These are phyloP conservation scores for Kitagawia praeruptora DNA, from an alignment of 129 eudicot genomes.

Conservation along the genomic window DNA sequence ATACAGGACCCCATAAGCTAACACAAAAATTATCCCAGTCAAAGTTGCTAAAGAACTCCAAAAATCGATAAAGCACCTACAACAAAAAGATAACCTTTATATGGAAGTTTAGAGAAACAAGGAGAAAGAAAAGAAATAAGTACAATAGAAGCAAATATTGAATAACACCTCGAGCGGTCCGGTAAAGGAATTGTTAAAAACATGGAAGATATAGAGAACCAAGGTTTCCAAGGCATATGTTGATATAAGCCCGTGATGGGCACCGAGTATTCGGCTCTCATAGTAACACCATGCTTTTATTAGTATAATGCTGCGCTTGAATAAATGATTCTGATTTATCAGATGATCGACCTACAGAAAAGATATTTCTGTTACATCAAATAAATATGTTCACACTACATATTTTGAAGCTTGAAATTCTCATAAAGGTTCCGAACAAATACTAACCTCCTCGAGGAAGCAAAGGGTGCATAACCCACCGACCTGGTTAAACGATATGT, in stretches of 20 bases:
- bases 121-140: background rate
- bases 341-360: slow-evolving; percentile 71
- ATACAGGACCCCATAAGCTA: slow-evolving; percentile 98
- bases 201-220: slow-evolving; percentile 96
- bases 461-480: slow-evolving; percentile 99
- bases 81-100: slow-evolving; percentile 14
- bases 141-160: background rate
- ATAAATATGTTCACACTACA: background rate
- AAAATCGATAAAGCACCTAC: slow-evolving; percentile 86
- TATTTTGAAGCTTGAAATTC: background rate
- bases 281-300: slow-evolving; percentile 99
- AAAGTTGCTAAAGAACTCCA: slow-evolving; percentile 95
- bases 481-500: slow-evolving; percentile 94
- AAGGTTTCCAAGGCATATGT: slow-evolving; percentile 94
- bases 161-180: slow-evolving; percentile 85
- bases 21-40: slow-evolving; percentile 96
- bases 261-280: slow-evolving; percentile 95
- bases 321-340: slow-evolving; percentile 78
- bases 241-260: slow-evolving; percentile 95
- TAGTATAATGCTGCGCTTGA: slow-evolving; percentile 91
- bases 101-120: slow-evolving; percentile 1
- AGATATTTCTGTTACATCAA: slow-evolving; percentile 1
- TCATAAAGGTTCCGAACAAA: background rate
- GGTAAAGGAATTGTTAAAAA: slow-evolving; percentile 72
- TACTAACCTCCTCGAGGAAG: slow-evolving; percentile 89